These are phyloP conservation scores for Hirschioporus abietinus DNA, from an alignment of 768 basidiomycete species.

Conservation along the genomic window DNA sequence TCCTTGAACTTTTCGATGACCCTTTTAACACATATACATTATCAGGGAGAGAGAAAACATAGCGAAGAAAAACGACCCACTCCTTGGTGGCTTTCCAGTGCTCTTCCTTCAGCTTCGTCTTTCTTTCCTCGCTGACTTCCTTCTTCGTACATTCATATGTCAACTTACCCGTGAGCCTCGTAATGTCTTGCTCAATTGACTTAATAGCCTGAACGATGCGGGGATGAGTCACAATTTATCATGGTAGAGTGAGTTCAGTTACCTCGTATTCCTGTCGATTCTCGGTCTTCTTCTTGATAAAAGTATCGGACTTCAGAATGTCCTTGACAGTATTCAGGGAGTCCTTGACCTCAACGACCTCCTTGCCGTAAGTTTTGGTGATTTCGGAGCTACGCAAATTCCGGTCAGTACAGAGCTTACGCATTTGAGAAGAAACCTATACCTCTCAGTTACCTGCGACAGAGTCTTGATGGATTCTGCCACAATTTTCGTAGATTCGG, in stretches of 20 bases:
- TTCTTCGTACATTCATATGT: not conserved
- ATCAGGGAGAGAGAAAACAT: not conserved
- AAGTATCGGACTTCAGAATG: not conserved
- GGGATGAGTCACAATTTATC: not conserved
- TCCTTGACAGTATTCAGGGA: not conserved
- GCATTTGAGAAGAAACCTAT: not conserved
- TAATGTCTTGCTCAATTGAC: not conserved
- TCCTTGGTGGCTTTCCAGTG: not conserved
- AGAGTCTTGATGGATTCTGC: not conserved
- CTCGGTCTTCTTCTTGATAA: not conserved
- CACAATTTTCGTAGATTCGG: not conserved
- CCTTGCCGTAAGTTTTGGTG: not conserved
- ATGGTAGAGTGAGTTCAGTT: not conserved
- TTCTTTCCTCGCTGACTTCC: not conserved
- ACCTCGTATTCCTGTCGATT: not conserved
- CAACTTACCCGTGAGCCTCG: not conserved
- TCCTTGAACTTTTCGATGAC: not conserved
- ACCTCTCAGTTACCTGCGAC: not conserved
- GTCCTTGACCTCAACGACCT: not conserved
- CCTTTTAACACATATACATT: not conserved
- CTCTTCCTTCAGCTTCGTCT: not conserved
- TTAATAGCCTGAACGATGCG: not conserved
- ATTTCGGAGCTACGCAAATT: not conserved
- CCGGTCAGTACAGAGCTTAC: not conserved
- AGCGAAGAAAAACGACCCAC: not conserved